A percentile compares a stretch with the other conserved stretches of the same genome.
Evolutionary conservation across 345 rosid genomes (phyloP).

Genomic region (Citrus australasica): DNA sequence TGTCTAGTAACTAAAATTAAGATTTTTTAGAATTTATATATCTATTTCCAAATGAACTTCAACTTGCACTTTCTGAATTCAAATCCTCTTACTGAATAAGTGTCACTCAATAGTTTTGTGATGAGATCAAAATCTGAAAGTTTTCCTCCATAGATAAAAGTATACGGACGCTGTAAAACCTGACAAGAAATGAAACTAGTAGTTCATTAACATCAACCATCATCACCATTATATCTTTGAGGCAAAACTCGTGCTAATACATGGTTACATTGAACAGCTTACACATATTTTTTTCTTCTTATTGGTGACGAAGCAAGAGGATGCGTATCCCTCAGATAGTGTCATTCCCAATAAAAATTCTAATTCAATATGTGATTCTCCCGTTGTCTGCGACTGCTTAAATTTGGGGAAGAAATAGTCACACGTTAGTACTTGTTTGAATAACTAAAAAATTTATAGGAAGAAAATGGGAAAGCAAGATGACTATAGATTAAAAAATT

Average conservation of each 20-base stretch:
- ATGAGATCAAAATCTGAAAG: conserved; percentile 21
- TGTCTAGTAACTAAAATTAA: too few relatives aligned
- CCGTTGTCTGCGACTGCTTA: too few relatives aligned
- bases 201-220: background rate
- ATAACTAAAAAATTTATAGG: too few relatives aligned
- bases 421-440: too few relatives aligned
- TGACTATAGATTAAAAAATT: too few relatives aligned
- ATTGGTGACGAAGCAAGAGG: conserved; percentile 46
- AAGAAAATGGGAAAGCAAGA: too few relatives aligned
- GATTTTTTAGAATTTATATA: too few relatives aligned
- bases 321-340: conserved; percentile 47
- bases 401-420: background rate
- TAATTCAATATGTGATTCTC: conserved; percentile 29
- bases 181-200: background rate
- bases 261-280: background rate
- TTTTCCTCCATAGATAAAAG: conserved; percentile 43
- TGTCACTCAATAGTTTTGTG: background rate
- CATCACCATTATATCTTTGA: background rate
- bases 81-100: background rate
- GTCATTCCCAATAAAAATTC: conserved; percentile 57
- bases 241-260: too few relatives aligned
- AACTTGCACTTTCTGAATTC: background rate
- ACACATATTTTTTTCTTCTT: conserved; percentile 50
- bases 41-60: too few relatives aligned
- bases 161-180: conserved; percentile 20